Base-by-base conservation (phyloP, 108 stramenopile species). In the Skeletonema tropicum region DNA sequence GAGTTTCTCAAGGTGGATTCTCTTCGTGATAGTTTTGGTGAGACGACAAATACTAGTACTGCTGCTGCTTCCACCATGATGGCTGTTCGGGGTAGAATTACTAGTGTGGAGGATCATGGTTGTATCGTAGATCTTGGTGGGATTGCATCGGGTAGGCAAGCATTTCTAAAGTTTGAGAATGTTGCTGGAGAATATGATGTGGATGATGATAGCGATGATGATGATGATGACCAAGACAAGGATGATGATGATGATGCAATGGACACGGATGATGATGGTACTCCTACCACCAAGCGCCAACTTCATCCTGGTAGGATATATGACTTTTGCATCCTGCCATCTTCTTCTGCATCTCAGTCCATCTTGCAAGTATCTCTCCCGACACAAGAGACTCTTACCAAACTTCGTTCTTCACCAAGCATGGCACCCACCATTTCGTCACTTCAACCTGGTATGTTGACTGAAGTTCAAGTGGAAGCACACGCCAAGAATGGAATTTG, bases 401-500 rank as follows among this genome's bases (percentile, higher is more conserved):
- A 46, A 42, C 35, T 70, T 5, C 73, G 71, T 15, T 35, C 66
- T 48, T 31, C 79, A 6, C 63, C 68, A 31, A 66, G 57, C 39
- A 58, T 71, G 38, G 72, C 77, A 23, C 77, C 80, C 14, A 71
- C 85, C 2, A 49, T 94, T 11, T 64, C 74, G 2, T 76, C 85
- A 11, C 49, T 96, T 5, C 66, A 66, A 55, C 92, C 95, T 13
- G 93, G 93, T 3, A 85, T 83, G 87, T 60, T 94, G 38, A 82
- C 90, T 10, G 71, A 86, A 41, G 86, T 77, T 33, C 81, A 80
- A 29, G 86, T 96, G 0, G 93, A 94, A 67, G 82, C 85, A 1
- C 52, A 87, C 29, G 92, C 92, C 48, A 86, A 82, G 31, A 96
- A 96, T 79, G 95, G 95, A 41, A 70, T 94, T 5, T 90, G 91